Evolutionary conservation across 768 basidiomycete species (phyloP).

Genomic region (Leccinum rimulosum): DNA sequence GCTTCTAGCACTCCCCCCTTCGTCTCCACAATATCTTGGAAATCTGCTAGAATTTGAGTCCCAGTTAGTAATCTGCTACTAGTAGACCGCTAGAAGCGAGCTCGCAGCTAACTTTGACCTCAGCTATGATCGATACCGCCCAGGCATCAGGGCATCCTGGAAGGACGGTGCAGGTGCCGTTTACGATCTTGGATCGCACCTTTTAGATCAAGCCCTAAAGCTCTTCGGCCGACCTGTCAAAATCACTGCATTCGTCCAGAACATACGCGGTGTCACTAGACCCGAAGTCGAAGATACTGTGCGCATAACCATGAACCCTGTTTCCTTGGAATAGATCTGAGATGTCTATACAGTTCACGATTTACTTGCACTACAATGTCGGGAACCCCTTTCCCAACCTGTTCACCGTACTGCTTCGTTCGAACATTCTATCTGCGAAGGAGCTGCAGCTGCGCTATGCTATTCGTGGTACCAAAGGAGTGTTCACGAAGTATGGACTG

Average conservation of each 20-base stretch:
- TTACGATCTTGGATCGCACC: conserved; percentile 78
- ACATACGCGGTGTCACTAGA: conserved; percentile 63
- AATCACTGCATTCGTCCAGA: conserved; percentile 68
- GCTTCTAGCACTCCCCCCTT: conserved; percentile 52
- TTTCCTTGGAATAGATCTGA: not conserved
- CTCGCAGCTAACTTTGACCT: not conserved
- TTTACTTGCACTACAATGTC: conserved; percentile 49
- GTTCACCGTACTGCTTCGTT: conserved; percentile 64
- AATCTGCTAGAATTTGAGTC: conserved; percentile 71
- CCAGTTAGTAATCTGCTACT: conserved; percentile 44
- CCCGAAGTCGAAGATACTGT: conserved; percentile 68
- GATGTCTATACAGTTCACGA: conserved; percentile 42
- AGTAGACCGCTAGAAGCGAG: not conserved
- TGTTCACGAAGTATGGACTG: conserved; percentile 71
- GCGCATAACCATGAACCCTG: conserved; percentile 18
- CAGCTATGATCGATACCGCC: conserved; percentile 76
- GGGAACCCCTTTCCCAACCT: conserved; percentile 45
- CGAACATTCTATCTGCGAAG: conserved; percentile 65
- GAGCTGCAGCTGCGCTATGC: conserved; percentile 67
- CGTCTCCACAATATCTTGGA: conserved; percentile 55
- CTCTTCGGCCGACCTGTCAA: conserved; percentile 74
- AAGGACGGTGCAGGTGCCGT: conserved; percentile 71
- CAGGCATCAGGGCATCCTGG: conserved; percentile 68
- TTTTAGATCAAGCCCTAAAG: conserved; percentile 73
- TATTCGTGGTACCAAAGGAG: conserved; percentile 69